Conservation (phyloP, 1,139 yeast species). For the Debaryomyces robertsiae region DNA sequence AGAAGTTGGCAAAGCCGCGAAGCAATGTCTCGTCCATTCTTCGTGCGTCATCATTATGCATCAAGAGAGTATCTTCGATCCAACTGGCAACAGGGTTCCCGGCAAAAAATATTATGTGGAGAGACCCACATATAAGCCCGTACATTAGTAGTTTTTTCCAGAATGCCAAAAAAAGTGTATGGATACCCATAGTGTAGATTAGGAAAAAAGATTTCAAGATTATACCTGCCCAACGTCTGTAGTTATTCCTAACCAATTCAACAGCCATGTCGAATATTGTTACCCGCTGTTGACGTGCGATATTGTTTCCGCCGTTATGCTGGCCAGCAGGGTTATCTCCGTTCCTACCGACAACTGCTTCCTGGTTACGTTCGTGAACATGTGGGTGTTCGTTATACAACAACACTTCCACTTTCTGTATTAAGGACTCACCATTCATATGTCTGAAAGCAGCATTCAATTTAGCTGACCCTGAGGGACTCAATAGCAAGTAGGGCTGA, state of each 20-base stretch:
- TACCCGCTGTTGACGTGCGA: not conserved
- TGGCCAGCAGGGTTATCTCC: not conserved
- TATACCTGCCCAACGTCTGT: conserved; percentile 4
- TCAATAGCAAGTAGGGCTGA: conserved; percentile 44
- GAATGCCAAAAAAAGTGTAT: conserved; percentile 13
- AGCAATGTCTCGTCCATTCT: conserved; percentile 10
- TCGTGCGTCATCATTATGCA: conserved; percentile 1
- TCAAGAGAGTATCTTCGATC: conserved; percentile 13
- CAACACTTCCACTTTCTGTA: conserved; percentile 28
- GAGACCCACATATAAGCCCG: conserved; percentile 6
- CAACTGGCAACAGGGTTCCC: conserved; percentile 19
- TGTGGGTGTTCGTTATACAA: conserved; percentile 14
- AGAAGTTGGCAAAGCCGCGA: conserved; percentile 5
- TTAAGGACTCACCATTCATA: conserved; percentile 17
- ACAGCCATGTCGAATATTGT: conserved; percentile 1
- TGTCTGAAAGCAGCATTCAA: conserved; percentile 22
- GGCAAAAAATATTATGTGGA: conserved; percentile 18
- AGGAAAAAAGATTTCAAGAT: conserved; percentile 15
- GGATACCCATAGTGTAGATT: conserved; percentile 16
- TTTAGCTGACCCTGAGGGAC: conserved; percentile 37
- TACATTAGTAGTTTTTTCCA: conserved; percentile 12
- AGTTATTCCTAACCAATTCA: conserved; percentile 6
- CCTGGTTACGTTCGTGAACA: not conserved
- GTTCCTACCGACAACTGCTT: not conserved
- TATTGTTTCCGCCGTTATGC: not conserved